Evolutionary conservation across 768 basidiomycete genomes (phyloP).

Genomic region (Rhodotorula babjevae): DNA sequence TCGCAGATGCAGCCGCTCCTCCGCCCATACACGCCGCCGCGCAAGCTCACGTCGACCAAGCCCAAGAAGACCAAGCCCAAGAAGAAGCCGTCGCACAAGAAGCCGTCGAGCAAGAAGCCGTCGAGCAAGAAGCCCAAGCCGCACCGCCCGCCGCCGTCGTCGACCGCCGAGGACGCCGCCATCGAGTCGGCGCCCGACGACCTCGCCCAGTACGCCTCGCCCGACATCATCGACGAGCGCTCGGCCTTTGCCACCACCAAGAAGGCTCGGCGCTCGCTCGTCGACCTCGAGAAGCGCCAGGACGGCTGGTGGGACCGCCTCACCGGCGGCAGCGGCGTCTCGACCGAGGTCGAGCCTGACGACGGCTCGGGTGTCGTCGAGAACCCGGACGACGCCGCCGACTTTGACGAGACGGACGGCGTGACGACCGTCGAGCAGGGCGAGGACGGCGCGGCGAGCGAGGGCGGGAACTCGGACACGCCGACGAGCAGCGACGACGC

Average conservation of each 20-base stretch:
- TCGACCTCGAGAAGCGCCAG: not conserved
- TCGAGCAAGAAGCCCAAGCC: not conserved
- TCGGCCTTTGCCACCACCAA: not conserved
- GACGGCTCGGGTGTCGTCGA: slow-evolving; percentile 14
- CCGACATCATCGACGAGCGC: not conserved
- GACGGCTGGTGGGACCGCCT: too few relatives aligned
- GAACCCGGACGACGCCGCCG: slow-evolving; percentile 10
- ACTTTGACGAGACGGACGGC: not conserved
- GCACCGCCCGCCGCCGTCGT: not conserved
- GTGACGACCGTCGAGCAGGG: not conserved
- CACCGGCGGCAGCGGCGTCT: not conserved
- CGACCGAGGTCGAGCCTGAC: slow-evolving; percentile 15
- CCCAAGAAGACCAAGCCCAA: slow-evolving; percentile 6
- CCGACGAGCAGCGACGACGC: too few relatives aligned
- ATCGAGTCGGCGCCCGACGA: too few relatives aligned
- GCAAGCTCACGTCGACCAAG: not conserved
- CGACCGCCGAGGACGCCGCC: too few relatives aligned
- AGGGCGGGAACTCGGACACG: too few relatives aligned
- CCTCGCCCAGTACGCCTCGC: not conserved
- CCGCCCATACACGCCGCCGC: slow-evolving; percentile 15
- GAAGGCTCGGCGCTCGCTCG: not conserved
- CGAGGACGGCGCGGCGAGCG: too few relatives aligned
- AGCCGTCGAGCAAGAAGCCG: not conserved
- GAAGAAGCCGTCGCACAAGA: not conserved
- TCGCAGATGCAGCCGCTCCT: slow-evolving; percentile 23